These are phyloP conservation scores for Russula ochroleuca DNA, from an alignment of 768 basidiomycete species.

Conservation along the genomic window DNA sequence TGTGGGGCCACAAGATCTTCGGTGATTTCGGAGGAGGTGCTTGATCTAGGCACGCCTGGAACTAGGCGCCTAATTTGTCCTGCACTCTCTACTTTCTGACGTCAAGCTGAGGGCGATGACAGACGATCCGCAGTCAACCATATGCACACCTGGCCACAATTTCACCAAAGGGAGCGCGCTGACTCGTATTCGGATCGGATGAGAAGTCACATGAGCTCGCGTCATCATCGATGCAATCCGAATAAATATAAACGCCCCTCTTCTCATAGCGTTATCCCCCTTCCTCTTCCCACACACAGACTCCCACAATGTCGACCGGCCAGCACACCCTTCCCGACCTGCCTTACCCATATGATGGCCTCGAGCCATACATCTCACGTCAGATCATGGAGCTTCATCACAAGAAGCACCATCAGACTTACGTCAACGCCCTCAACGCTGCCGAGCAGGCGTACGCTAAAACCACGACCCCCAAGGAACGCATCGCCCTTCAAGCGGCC, in stretches of 20 bases:
- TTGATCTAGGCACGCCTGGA: slow-evolving; percentile 1
- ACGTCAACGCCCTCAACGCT: slow-evolving; percentile 87
- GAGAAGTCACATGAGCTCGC: slow-evolving; percentile 12
- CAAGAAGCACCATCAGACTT: slow-evolving; percentile 92
- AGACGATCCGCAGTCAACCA: neutral
- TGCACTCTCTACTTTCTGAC: neutral
- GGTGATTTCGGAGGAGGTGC: neutral
- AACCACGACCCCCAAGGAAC: slow-evolving; percentile 64
- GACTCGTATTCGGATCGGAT: neutral
- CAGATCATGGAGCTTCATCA: slow-evolving; percentile 97
- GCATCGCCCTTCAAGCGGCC: slow-evolving; percentile 84
- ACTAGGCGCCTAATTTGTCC: neutral
- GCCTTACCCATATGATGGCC: slow-evolving; percentile 78
- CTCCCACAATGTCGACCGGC: slow-evolving; percentile 30
- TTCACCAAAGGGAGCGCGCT: neutral
- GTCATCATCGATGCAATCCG: slow-evolving; percentile 18
- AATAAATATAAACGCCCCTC: slow-evolving; percentile 22
- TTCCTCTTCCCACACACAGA: slow-evolving; percentile 5
- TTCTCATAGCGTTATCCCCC: neutral
- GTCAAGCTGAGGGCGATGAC: neutral
- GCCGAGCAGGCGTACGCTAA: slow-evolving; percentile 76
- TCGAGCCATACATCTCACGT: slow-evolving; percentile 88
- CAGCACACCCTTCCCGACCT: slow-evolving; percentile 62
- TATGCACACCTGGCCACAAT: neutral
- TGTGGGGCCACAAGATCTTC: neutral